Conservation (phyloP, 345 rosid species). For the Boechera divaricarpa region DNA sequence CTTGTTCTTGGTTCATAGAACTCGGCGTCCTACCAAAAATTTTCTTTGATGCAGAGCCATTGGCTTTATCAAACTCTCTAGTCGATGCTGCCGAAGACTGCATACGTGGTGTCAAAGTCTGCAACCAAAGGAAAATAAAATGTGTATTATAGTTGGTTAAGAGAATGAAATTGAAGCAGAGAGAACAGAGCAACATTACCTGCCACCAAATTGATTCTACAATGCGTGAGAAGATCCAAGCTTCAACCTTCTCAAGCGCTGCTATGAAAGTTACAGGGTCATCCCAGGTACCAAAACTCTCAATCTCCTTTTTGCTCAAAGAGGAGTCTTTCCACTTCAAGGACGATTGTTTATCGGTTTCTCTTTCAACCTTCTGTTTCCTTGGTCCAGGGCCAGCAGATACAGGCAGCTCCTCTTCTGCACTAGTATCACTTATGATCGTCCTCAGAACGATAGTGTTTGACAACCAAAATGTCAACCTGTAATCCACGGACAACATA, state of each 20-base stretch:
- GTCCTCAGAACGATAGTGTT: conserved; percentile 78
- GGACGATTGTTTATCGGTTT: conserved; percentile 48
- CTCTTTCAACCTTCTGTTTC: conserved; percentile 49
- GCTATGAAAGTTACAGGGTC: conserved; percentile 60
- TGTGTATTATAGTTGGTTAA: neutral
- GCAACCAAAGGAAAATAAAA: conserved; percentile 43
- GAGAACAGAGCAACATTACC: conserved; percentile 49
- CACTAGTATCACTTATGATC: conserved; percentile 58
- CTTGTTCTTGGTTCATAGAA: conserved; percentile 62
- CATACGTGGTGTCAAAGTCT: conserved; percentile 97
- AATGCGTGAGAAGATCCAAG: conserved; percentile 88
- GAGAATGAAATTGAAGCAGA: conserved; percentile 3
- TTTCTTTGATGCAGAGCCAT: conserved; percentile 56
- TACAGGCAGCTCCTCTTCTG: conserved; percentile 46
- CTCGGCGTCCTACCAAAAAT: conserved; percentile 50
- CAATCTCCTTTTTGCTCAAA: conserved; percentile 51
- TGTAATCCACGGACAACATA: conserved; percentile 42
- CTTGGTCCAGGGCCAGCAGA: conserved; percentile 47
- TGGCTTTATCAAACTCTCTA: conserved; percentile 46
- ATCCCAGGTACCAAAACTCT: conserved; percentile 59
- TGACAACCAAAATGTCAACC: conserved; percentile 96
- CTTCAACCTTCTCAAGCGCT: conserved; percentile 86
- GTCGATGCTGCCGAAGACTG: conserved; percentile 62
- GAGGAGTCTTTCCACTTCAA: conserved; percentile 70
- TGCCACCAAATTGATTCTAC: conserved; percentile 99